Percentiles rank a stretch among this genome's conserved stretches.
These are phyloP conservation scores for Albatrellus sp. DNA, from an alignment of 1,284 basidiomycete species.

Conservation along the genomic window DNA sequence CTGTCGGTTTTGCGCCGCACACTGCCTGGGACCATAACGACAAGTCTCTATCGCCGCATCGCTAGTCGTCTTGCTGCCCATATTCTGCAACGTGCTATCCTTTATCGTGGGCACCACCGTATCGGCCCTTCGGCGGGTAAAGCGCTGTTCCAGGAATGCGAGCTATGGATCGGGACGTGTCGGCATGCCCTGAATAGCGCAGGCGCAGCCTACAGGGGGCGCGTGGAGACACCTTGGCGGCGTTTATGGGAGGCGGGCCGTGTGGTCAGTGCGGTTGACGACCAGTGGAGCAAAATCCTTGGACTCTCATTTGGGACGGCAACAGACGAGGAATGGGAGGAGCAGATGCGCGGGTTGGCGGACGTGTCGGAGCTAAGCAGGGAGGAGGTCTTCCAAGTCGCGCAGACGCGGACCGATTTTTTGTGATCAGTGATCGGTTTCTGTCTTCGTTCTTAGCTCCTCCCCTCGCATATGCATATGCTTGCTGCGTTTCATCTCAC, in stretches of 20 bases:
- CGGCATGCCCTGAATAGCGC: conserved; percentile 35
- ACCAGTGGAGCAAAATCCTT: conserved; percentile 31
- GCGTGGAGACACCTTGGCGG: conserved; percentile 55
- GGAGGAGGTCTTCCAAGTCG: conserved; percentile 38
- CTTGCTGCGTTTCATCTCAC: not conserved
- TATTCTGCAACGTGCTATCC: conserved; percentile 70
- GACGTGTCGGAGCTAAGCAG: conserved; percentile 38
- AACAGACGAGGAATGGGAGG: conserved; percentile 25
- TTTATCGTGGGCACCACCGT: conserved; percentile 57
- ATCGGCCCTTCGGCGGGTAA: conserved; percentile 44
- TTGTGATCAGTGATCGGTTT: conserved; percentile 15
- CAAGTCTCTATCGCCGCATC: conserved; percentile 58
- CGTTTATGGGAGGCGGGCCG: conserved; percentile 55
- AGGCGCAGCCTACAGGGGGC: conserved; percentile 8
- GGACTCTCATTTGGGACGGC: conserved; percentile 31
- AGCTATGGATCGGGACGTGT: conserved; percentile 71
- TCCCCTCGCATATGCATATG: not conserved
- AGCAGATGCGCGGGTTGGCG: conserved; percentile 27
- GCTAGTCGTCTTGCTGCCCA: conserved; percentile 57
- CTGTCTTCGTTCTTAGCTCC: too few species aligned
- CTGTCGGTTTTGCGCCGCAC: conserved; percentile 48
- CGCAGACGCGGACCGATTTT: conserved; percentile 34
- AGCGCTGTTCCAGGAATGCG: conserved; percentile 52
- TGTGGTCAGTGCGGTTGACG: conserved; percentile 46
- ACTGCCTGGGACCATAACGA: conserved; percentile 43